These are phyloP conservation scores for Botrytis medusae DNA, from an alignment of 2,329 filamentous ascomycete genomes.

Conservation along the genomic window DNA sequence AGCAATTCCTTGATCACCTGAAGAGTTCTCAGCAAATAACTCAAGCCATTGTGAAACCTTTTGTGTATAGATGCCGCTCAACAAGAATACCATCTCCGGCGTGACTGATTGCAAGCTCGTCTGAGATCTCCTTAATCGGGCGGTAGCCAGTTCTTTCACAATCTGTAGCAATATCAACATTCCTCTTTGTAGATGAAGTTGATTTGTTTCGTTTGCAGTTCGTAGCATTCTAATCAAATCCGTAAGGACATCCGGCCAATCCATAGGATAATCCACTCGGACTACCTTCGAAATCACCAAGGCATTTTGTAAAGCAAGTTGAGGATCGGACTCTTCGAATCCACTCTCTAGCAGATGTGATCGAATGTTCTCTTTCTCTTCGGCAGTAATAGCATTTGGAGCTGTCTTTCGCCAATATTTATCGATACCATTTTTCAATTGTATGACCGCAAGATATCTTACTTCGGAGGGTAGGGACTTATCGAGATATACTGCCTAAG, in stretches of 20 bases:
- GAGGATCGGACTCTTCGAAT: slow-evolving; percentile 71
- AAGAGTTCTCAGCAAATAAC: slow-evolving; percentile 55
- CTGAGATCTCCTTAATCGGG: slow-evolving; percentile 71
- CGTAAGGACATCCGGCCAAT: slow-evolving; percentile 70
- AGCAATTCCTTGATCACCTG: slow-evolving; percentile 57
- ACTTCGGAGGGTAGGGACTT: slow-evolving; percentile 72
- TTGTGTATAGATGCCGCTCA: slow-evolving; percentile 75
- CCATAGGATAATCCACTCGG: slow-evolving; percentile 81
- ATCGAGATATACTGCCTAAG: slow-evolving; percentile 77
- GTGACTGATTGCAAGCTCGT: slow-evolving; percentile 74
- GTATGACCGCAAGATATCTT: slow-evolving; percentile 86
- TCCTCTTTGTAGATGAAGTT: slow-evolving; percentile 66
- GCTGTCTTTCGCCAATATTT: slow-evolving; percentile 77
- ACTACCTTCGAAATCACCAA: slow-evolving; percentile 85
- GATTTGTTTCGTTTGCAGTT: slow-evolving; percentile 55
- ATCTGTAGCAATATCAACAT: slow-evolving; percentile 79
- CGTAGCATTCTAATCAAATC: slow-evolving; percentile 66
- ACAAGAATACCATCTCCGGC: slow-evolving; percentile 78
- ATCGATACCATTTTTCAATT: slow-evolving; percentile 95
- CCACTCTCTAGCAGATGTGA: slow-evolving; percentile 73
- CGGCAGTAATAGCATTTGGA: slow-evolving; percentile 64
- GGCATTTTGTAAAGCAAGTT: slow-evolving; percentile 83
- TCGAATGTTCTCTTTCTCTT: slow-evolving; percentile 77
- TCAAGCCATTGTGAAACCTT: slow-evolving; percentile 69
- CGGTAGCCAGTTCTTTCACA: slow-evolving; percentile 86